Evolutionary conservation across 345 rosid genomes (phyloP), one percentile per base, ranked within the genome.

Genomic region (Carallia pectinifolia): DNA sequence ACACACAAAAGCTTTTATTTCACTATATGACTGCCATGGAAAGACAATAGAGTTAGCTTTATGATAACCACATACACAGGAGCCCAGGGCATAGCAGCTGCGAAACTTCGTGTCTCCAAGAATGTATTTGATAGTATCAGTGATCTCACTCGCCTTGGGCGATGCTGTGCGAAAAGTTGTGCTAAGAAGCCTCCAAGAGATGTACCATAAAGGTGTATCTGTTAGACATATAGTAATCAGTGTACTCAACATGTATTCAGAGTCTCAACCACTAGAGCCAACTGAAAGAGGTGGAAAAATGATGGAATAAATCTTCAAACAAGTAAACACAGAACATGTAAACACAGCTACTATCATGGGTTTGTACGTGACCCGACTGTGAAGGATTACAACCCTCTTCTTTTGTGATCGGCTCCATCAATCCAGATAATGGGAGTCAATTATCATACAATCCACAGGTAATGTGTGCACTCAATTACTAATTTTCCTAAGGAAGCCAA

Each of bases 21-120:
- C 1, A 37, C 53, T 38, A 53, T 12, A 23, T 33, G 34, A 33
- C 34, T 33, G 30, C 36, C 18, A 53, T 37, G 37, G 8, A 67
- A 37, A 66, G 48, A 19, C 68, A 34, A 52, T 29, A 59, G 34
- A 64, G 30, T 23, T 19, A 38, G 37, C 30, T 52, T 36, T 48
- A 53, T 33, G 47, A 71, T 34, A 62, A 72, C 66, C 53, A 86
- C 95, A 74, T 92, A 96, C 98, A 96, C 70, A n/a, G 99, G 96
- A 72, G 98, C 96, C 97, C 99, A 96, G 30, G 98, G 96, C 99
- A 96, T 92, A 62, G 97, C 93, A 81, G 98, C 86, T 40, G 97
- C 84, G 76, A 96, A 96, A 78, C 76, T 87, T 47, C 78, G 81
- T 10, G 96, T 96, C 48, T 92, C 95, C 91, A 92, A 77, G 76